Percentiles rank a stretch among this genome's conserved stretches.
These are phyloP conservation scores for Fusarium acutatum DNA, from an alignment of 2,329 filamentous ascomycete genomes.

Conservation along the genomic window DNA sequence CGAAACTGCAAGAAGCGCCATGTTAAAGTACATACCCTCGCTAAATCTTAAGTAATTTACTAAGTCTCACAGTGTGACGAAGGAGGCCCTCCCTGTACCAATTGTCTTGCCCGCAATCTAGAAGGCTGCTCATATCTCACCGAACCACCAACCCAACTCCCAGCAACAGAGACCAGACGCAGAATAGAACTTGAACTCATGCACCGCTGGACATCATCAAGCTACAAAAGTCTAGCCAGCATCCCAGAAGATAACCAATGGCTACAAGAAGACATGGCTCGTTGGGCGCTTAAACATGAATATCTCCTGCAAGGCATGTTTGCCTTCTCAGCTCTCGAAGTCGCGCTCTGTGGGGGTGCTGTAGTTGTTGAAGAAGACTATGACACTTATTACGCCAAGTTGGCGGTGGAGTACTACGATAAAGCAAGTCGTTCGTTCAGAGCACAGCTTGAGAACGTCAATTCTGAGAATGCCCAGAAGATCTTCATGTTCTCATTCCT, in stretches of 20 bases:
- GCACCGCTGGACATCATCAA: slow-evolving; percentile 59
- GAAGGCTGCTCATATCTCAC: slow-evolving; percentile 34
- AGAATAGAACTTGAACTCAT: slow-evolving; percentile 59
- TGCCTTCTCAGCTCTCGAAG: slow-evolving; percentile 34
- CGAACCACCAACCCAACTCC: slow-evolving; percentile 3
- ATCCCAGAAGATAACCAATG: slow-evolving; percentile 49
- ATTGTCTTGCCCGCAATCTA: slow-evolving; percentile 43
- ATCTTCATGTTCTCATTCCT: slow-evolving; percentile 39
- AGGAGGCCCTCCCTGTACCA: slow-evolving; percentile 47
- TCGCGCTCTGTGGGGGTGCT: slow-evolving; percentile 31
- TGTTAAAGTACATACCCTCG: slow-evolving; percentile 25
- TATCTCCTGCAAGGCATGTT: slow-evolving; percentile 51
- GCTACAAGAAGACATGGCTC: slow-evolving; percentile 46
- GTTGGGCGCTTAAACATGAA: slow-evolving; percentile 48
- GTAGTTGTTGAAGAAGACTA: slow-evolving; percentile 23
- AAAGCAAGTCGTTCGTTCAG: slow-evolving; percentile 36
- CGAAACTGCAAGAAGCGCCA: slow-evolving; percentile 40
- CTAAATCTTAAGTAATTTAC: neutral
- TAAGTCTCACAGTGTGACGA: slow-evolving; percentile 45
- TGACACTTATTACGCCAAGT: slow-evolving; percentile 27
- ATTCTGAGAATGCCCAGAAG: slow-evolving; percentile 29
- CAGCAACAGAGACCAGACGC: slow-evolving; percentile 33
- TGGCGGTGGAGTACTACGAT: slow-evolving; percentile 40
- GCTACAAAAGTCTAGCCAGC: slow-evolving; percentile 50
- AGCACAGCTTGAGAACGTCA: slow-evolving; percentile 31